These are phyloP conservation scores for Wickerhamiella kurtzmanii DNA, from an alignment of 805 yeast genomes.

Conservation along the genomic window DNA sequence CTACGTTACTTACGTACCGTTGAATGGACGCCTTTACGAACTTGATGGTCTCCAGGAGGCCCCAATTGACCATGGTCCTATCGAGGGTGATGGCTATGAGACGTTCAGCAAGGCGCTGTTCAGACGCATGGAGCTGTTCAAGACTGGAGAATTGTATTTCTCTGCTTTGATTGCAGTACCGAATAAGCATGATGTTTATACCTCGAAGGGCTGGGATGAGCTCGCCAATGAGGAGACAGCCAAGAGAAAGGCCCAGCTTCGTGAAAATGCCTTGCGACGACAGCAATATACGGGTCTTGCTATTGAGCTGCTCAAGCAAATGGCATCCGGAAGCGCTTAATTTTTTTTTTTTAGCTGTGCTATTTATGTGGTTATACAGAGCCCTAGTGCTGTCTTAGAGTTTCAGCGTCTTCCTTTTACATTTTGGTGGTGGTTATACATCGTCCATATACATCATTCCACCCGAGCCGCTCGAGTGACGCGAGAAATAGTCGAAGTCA, in stretches of 20 bases:
- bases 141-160: conserved; percentile 39
- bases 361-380: too few relatives aligned
- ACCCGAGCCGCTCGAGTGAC: conserved; percentile 46
- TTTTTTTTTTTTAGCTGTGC: neutral
- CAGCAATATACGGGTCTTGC: conserved; percentile 42
- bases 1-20: conserved; percentile 41
- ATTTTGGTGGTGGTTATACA: neutral
- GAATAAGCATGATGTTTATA: conserved; percentile 33
- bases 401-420: neutral
- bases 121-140: conserved; percentile 35
- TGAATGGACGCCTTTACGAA: conserved; percentile 39
- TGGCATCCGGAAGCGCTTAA: conserved; percentile 19
- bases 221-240: conserved; percentile 30
- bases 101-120: conserved; percentile 33
- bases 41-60: conserved; percentile 46
- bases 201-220: conserved; percentile 24
- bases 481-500: conserved; percentile 93
- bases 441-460: conserved; percentile 1
- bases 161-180: conserved; percentile 41
- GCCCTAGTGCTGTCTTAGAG: neutral
- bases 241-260: conserved; percentile 39
- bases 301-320: conserved; percentile 32
- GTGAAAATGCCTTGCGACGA: conserved; percentile 42
- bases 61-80: conserved; percentile 40
- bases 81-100: conserved; percentile 28